phyloP scores from a whole-genome alignment of 2,329 filamentous ascomycete species.

The Ophiostoma quercus region DNA sequence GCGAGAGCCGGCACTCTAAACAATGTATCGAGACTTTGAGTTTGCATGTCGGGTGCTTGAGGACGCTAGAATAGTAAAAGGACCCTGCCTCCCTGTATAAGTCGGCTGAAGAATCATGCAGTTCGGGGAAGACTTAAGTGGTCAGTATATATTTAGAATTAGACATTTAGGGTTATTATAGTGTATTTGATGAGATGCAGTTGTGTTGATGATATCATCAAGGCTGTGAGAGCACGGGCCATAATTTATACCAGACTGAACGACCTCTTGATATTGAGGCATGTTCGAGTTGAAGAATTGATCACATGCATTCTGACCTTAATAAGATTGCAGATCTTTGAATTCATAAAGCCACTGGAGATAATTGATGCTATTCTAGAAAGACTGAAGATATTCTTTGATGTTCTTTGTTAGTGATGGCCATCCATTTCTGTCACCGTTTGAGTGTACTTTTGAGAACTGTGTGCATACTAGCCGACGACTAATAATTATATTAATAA shows the following conservation, averaged over 20 bases:
- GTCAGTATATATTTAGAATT: not conserved
- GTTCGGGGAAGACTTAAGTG: too few relatives aligned
- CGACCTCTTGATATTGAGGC: not conserved
- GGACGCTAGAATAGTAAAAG: slow-evolving; percentile 8
- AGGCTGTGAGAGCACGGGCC: not conserved
- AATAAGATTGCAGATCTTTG: too few relatives aligned
- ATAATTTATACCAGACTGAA: not conserved
- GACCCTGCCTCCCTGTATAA: not conserved
- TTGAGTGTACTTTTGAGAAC: not conserved
- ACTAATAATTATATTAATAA: too few relatives aligned
- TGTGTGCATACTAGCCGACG: too few relatives aligned
- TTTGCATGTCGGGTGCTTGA: not conserved
- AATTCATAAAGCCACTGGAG: not conserved
- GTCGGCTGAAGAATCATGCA: not conserved
- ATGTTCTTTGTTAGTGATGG: not conserved
- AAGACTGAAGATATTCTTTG: not conserved
- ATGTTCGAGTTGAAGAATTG: not conserved
- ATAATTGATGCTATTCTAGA: not conserved
- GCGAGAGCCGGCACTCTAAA: not conserved
- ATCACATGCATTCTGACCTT: not conserved
- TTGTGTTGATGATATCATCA: not conserved
- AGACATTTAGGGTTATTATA: not conserved
- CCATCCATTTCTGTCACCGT: not conserved
- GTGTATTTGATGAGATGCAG: not conserved
- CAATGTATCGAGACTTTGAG: not conserved